Evolutionary conservation across 768 basidiomycete genomes (phyloP).

Genomic region (Tulasnella sp.): DNA sequence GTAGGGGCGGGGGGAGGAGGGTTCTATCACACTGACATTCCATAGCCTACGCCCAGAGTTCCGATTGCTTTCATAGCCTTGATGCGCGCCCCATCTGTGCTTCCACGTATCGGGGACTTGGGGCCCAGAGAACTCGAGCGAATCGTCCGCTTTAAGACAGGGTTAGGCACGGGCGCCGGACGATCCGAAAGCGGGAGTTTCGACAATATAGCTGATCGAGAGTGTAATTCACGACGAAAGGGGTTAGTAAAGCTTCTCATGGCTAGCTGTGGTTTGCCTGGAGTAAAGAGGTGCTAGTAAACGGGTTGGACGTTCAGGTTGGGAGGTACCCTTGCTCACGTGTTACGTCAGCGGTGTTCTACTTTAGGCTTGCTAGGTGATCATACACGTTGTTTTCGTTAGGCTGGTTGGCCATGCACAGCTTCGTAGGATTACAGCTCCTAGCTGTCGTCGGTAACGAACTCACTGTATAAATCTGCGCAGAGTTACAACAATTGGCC

Average conservation of each 20-base stretch:
- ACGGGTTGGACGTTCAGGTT: neutral
- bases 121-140: constrained; percentile 13
- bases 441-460: neutral
- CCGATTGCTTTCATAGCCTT: constrained; percentile 10
- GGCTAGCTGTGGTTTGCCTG: neutral
- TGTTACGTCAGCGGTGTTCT: constrained; percentile 15
- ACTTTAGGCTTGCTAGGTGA: neutral
- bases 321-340: neutral
- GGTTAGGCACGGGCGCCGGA: neutral
- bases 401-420: neutral
- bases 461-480: neutral
- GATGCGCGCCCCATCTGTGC: neutral
- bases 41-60: constrained; percentile 25
- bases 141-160: neutral
- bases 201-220: neutral
- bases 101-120: constrained; percentile 9
- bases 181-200: neutral
- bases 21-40: constrained; percentile 13
- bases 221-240: neutral
- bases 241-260: neutral
- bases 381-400: neutral
- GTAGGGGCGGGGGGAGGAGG: neutral
- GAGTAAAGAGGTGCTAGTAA: neutral
- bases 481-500: neutral
- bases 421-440: neutral